These are phyloP conservation scores for Pseudisothecium myosuroides DNA, from an alignment of 225 moss, liverwort and hornwort species.

Conservation along the genomic window DNA sequence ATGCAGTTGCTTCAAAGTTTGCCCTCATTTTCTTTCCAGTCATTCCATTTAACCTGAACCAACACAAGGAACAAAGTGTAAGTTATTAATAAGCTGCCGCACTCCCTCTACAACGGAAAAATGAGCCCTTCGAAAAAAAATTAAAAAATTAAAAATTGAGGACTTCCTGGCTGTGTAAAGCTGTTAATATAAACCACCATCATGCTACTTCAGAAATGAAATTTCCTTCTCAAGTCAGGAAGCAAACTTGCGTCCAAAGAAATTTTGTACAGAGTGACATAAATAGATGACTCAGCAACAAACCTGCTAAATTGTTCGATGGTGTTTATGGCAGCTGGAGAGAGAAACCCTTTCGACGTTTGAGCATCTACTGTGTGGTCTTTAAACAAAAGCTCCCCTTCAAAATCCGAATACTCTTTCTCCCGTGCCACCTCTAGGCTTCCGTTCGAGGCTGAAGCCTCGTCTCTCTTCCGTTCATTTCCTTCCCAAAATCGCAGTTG, in stretches of 20 bases:
- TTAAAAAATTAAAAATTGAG: not conserved
- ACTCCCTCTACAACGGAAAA: not conserved
- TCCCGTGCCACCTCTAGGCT: not conserved
- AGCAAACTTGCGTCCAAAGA: not conserved
- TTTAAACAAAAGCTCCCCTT: slow-evolving; percentile 23
- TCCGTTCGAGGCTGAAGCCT: not conserved
- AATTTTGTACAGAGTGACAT: not conserved
- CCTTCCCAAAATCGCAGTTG: slow-evolving; percentile 52
- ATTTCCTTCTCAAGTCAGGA: not conserved
- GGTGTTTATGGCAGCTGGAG: slow-evolving; percentile 47
- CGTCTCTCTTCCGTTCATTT: slow-evolving; percentile 27
- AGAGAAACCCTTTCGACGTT: slow-evolving; percentile 34
- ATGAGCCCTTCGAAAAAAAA: not conserved
- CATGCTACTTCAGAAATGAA: not conserved
- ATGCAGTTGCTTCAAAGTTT: slow-evolving; percentile 76
- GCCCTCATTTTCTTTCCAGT: slow-evolving; percentile 80
- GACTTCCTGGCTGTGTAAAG: not conserved
- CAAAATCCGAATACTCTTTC: slow-evolving; percentile 32
- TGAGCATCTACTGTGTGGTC: slow-evolving; percentile 48
- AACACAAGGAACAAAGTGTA: not conserved
- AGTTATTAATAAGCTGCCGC: not conserved
- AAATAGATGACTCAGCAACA: not conserved
- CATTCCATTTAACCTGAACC: slow-evolving; percentile 79
- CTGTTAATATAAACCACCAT: not conserved
- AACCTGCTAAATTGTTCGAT: slow-evolving; percentile 60